phyloP scores from a whole-genome alignment of 1,284 basidiomycete genomes.

The Marasmius sp. region DNA sequence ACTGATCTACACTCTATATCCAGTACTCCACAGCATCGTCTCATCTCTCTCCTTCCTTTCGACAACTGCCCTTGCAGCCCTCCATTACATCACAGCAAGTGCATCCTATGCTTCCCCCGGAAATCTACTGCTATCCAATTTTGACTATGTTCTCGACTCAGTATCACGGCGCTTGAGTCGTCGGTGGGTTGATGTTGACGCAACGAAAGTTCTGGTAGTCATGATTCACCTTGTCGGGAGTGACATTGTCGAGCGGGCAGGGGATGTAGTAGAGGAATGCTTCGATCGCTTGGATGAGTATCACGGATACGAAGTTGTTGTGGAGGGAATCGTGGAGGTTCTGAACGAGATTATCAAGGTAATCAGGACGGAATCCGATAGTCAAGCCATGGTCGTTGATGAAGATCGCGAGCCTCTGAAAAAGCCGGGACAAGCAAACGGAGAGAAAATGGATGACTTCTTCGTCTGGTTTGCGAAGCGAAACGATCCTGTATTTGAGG shows the following conservation, averaged over 20 bases:
- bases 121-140: conserved; percentile 87
- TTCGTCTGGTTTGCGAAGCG: conserved; percentile 65
- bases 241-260: conserved; percentile 82
- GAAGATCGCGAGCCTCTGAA: background rate
- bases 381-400: conserved; percentile 18
- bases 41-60: conserved; percentile 68
- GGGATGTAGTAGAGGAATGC: conserved; percentile 92
- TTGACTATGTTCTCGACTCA: conserved; percentile 90
- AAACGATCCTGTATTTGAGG: conserved; percentile 32
- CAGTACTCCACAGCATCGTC: conserved; percentile 79
- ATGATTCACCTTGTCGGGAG: conserved; percentile 84
- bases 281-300: conserved; percentile 93
- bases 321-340: conserved; percentile 88
- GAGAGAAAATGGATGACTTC: conserved; percentile 46
- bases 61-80: conserved; percentile 66
- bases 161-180: conserved; percentile 80
- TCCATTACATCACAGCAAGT: conserved; percentile 66
- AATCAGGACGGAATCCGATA: conserved; percentile 54
- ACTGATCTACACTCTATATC: conserved; percentile 82
- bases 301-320: conserved; percentile 84
- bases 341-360: conserved; percentile 74
- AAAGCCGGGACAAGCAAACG: conserved; percentile 16
- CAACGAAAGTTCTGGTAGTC: conserved; percentile 77
- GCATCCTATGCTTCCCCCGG: conserved; percentile 82
- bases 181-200: conserved; percentile 76